phyloP scores from a whole-genome alignment of 177 flowering plant genomes.

The Telopea speciosissima region DNA sequence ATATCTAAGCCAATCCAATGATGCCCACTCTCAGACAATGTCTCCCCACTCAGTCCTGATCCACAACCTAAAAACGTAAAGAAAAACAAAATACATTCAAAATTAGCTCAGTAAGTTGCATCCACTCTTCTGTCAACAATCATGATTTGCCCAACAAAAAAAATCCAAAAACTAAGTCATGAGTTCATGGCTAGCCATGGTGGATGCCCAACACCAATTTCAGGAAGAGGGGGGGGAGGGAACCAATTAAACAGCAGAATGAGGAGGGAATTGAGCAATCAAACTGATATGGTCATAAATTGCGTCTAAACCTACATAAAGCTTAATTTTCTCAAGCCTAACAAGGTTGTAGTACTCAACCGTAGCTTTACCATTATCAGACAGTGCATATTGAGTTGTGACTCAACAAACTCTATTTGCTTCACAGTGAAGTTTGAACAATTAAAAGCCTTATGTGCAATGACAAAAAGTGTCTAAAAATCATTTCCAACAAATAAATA shows the following conservation, averaged over 20 bases:
- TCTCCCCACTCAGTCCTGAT: conserved; percentile 96
- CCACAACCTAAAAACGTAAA: conserved; percentile 61
- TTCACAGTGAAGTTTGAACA: neutral
- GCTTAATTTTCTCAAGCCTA: no score
- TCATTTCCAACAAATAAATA: neutral
- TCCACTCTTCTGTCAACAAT: neutral
- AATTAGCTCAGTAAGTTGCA: neutral
- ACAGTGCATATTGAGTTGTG: no score
- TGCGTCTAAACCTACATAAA: no score
- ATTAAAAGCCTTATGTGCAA: neutral
- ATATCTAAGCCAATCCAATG: conserved; percentile 98
- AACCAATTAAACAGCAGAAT: no score
- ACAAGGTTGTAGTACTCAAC: no score
- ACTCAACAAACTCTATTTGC: no score
- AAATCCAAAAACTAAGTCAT: no score
- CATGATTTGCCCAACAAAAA: no score
- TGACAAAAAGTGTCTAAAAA: neutral
- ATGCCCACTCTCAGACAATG: conserved; percentile 75
- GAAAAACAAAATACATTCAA: neutral
- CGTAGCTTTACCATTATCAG: no score
- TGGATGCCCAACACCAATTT: neutral
- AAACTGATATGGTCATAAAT: no score
- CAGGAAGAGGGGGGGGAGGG: no score
- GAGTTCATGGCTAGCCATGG: neutral
- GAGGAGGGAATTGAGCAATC: no score